Conservation (phyloP, 2,329 filamentous ascomycete genomes). For the Colletotrichum higginsianum region DNA sequence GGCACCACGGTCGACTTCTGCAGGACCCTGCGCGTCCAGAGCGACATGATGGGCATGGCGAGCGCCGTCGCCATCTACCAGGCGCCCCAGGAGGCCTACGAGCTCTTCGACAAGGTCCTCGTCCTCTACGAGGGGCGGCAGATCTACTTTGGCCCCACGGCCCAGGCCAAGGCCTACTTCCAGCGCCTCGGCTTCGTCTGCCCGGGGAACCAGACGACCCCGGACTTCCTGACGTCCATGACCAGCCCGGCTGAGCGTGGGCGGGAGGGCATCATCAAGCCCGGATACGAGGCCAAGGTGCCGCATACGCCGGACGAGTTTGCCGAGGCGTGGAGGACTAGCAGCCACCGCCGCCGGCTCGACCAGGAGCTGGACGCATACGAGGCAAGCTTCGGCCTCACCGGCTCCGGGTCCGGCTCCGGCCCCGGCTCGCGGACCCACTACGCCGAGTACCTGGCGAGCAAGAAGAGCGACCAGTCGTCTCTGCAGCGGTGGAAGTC, state of each 20-base stretch:
- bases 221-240: slow-evolving; percentile 77
- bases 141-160: slow-evolving; percentile 60
- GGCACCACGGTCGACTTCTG: slow-evolving; percentile 78
- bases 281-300: slow-evolving; percentile 52
- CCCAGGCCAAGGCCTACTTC: slow-evolving; percentile 48
- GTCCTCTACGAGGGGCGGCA: slow-evolving; percentile 78
- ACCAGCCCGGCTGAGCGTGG: slow-evolving; percentile 58
- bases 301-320: slow-evolving; percentile 57
- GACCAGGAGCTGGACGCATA: slow-evolving; percentile 21
- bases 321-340: slow-evolving; percentile 52
- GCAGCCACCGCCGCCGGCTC: slow-evolving; percentile 3
- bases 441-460: slow-evolving; percentile 27
- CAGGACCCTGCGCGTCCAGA: slow-evolving; percentile 71
- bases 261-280: slow-evolving; percentile 53
- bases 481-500: slow-evolving; percentile 38
- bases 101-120: slow-evolving; percentile 77
- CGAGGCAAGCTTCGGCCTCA: slow-evolving; percentile 12
- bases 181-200: slow-evolving; percentile 69
- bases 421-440: slow-evolving; percentile 17
- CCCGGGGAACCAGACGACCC: slow-evolving; percentile 70
- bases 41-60: slow-evolving; percentile 70
- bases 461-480: slow-evolving; percentile 34
- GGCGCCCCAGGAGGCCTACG: slow-evolving; percentile 59
- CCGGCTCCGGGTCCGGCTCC: background rate
- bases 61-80: slow-evolving; percentile 77